Percentiles rank a stretch among this genome's conserved stretches.
Evolutionary conservation across 2,329 filamentous ascomycete genomes (phyloP).

Genomic region (Bipolaris gigantea): DNA sequence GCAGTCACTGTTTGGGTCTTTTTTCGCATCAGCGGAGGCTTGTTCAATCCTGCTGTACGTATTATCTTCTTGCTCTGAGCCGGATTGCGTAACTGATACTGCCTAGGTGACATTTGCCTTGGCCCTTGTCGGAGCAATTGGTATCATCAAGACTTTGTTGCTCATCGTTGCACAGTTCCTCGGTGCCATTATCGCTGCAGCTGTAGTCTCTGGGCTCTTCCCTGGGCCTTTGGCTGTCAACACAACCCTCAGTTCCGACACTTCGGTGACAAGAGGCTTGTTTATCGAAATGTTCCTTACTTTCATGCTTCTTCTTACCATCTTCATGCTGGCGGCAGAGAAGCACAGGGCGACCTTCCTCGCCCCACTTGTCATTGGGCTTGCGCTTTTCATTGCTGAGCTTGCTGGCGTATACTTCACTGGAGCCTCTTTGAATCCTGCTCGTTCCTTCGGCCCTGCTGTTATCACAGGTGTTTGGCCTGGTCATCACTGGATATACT

Average conservation of each 20-base stretch:
- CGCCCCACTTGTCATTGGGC: slow-evolving; percentile 48
- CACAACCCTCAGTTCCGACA: slow-evolving; percentile 48
- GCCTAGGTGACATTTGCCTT: slow-evolving; percentile 53
- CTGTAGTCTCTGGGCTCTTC: slow-evolving; percentile 49
- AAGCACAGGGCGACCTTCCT: slow-evolving; percentile 47
- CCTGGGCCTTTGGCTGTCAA: slow-evolving; percentile 51
- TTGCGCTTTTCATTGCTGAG: slow-evolving; percentile 52
- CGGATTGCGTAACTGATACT: background rate
- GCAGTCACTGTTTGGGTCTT: slow-evolving; percentile 48
- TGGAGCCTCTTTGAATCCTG: slow-evolving; percentile 53
- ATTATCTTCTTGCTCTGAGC: slow-evolving; percentile 5
- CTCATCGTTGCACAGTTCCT: slow-evolving; percentile 52
- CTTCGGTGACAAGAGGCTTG: slow-evolving; percentile 50
- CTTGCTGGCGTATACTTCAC: slow-evolving; percentile 53
- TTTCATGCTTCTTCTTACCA: slow-evolving; percentile 53
- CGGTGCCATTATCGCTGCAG: slow-evolving; percentile 51
- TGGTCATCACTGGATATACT: slow-evolving; percentile 56
- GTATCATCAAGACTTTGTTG: slow-evolving; percentile 48
- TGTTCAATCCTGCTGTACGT: slow-evolving; percentile 47
- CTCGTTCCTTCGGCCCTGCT: slow-evolving; percentile 53
- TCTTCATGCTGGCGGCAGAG: slow-evolving; percentile 51
- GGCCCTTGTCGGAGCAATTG: slow-evolving; percentile 52
- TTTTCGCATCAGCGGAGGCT: slow-evolving; percentile 44
- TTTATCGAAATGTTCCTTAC: slow-evolving; percentile 57
- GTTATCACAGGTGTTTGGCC: slow-evolving; percentile 49